A percentile compares a stretch with the other conserved stretches of the same genome.
These are phyloP conservation scores for Persicaria tinctoria DNA, from an alignment of 148 eudicot species.

Conservation along the genomic window DNA sequence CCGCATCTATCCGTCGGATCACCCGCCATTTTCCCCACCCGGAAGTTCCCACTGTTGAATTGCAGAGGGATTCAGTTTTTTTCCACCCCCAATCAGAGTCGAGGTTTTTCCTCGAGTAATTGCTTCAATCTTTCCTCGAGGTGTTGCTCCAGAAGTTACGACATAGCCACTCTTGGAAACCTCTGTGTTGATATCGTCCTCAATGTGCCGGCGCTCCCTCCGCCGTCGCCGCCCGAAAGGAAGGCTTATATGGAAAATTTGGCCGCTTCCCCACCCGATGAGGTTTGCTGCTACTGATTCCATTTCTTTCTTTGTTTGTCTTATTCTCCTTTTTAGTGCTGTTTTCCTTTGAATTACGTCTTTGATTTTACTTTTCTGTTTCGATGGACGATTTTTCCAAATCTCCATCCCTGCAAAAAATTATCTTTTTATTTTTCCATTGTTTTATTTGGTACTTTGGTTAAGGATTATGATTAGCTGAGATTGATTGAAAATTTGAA, in stretches of 20 bases:
- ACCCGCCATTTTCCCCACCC: constrained; percentile 24
- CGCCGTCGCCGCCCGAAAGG: constrained; percentile 35
- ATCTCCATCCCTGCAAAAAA: no score
- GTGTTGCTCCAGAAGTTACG: constrained; percentile 49
- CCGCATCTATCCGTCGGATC: constrained; percentile 6
- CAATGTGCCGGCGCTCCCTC: constrained; percentile 72
- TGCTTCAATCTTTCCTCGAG: constrained; percentile 16
- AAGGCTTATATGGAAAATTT: constrained; percentile 64
- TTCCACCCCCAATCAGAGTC: constrained; percentile 22
- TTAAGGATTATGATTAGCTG: no score
- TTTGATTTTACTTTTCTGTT: no score
- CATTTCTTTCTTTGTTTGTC: background rate
- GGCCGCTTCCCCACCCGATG: constrained; percentile 71
- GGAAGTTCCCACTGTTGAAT: constrained; percentile 21
- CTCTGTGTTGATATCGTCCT: constrained; percentile 92
- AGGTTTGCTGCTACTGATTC: constrained; percentile 32
- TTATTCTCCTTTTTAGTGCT: background rate
- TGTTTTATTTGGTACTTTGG: no score
- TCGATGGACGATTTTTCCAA: no score
- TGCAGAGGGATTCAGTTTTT: constrained; percentile 38
- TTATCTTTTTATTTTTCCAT: no score
- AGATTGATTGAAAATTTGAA: background rate
- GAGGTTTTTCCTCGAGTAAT: background rate
- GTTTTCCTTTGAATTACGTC: no score
- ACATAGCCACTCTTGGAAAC: constrained; percentile 87